A percentile compares a stretch with the other conserved stretches of the same genome.
phyloP scores from a whole-genome alignment of 352 stramenopile species.

The Peronospora belbahrii region DNA sequence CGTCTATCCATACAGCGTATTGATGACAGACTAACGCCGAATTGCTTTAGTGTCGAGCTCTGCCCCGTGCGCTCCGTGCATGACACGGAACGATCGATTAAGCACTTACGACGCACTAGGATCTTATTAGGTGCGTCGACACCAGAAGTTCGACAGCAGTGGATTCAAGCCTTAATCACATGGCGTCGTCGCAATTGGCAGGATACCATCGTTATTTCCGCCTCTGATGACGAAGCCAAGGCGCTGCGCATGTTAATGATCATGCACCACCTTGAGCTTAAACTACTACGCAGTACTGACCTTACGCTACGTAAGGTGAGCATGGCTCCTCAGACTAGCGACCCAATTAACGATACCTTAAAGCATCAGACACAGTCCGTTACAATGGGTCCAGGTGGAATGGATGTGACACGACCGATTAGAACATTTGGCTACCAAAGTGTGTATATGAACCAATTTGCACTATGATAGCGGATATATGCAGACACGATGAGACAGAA shows the following conservation, averaged over 20 bases:
- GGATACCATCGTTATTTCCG: constrained; percentile 51
- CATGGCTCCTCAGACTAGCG: constrained; percentile 8
- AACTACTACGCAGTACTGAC: constrained; percentile 42
- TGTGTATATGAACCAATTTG: constrained; percentile 25
- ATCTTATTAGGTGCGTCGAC: constrained; percentile 57
- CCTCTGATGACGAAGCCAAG: constrained; percentile 55
- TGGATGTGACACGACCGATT: constrained; percentile 29
- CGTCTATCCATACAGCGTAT: constrained; percentile 45
- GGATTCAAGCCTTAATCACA: constrained; percentile 60
- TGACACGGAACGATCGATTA: constrained; percentile 62
- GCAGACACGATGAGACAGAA: background rate
- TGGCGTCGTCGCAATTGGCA: constrained; percentile 77
- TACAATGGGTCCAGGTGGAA: constrained; percentile 9
- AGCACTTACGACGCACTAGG: constrained; percentile 43
- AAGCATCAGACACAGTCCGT: constrained; percentile 19
- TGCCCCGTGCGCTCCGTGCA: constrained; percentile 68
- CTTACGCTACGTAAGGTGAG: constrained; percentile 43
- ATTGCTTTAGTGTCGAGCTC: constrained; percentile 65
- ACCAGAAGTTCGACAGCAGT: constrained; percentile 38
- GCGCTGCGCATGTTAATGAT: constrained; percentile 63
- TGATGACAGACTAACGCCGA: constrained; percentile 35
- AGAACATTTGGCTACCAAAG: constrained; percentile 24
- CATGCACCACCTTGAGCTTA: constrained; percentile 55
- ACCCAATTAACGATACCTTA: constrained; percentile 6
- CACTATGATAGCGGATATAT: constrained; percentile 7